Base-by-base conservation (phyloP, 805 yeast species). In the Saccharomycopsis sp. region DNA sequence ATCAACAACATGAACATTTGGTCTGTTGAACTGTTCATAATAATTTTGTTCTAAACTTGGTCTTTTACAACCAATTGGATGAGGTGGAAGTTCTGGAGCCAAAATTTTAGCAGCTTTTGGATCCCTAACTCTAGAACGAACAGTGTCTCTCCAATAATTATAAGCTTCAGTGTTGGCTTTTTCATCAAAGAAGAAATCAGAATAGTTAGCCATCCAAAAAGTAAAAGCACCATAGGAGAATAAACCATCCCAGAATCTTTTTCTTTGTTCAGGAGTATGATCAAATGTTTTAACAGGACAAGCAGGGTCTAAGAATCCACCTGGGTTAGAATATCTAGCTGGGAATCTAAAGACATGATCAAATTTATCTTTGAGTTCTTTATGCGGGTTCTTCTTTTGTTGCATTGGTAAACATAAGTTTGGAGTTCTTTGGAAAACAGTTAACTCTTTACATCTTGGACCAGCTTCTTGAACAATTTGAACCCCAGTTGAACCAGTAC, bases 401-500 rank as follows among this genome's bases (percentile, higher is more conserved):
- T 36, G 15, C 50, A 45, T 47, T 27, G 60, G 59, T n/a, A 50
- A 31, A 27, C 42, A 40, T 9, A 43, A 36, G 41, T 50, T 50
- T 15, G 51, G 51, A 21, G 52, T 49, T 37, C 53, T 41, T 35
- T 49, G 52, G 28, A 47, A 49, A n/a, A 50, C 49, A 8, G 23
- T 34, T 27, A 49, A 34, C 21, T 41, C 46, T 17, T 37, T 35
- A 17, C 46, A 49, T 14, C 35, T 40, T 14, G 36, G 36, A 8
- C 48, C 51, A 31, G 47, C 37, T 27, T 49, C 49, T 39, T 50
- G 52, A 15, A 46, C 37, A 29, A 50, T 39, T 36, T 50, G 51
- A 28, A 49, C 48, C 14, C 57, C 57, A 9, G 57, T 50, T 4
- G 58, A 42, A 18, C 58, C 57, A 18, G 50, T 53, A 8, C 57